Conservation (phyloP, 345 rosid species). For the Lepidium sativum region DNA sequence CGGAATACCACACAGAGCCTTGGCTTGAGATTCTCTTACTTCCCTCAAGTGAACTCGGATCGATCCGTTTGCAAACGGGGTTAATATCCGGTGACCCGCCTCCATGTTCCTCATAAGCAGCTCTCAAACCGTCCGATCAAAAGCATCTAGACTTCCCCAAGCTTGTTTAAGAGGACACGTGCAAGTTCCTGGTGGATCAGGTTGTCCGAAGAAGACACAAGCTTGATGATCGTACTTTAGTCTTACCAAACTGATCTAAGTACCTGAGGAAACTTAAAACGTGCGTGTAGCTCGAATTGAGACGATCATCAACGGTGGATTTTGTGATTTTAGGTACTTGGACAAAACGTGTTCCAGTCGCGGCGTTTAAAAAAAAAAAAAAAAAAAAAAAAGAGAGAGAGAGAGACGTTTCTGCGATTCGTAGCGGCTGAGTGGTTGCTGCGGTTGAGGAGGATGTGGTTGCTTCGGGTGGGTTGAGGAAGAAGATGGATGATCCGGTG, state of each 20-base stretch:
- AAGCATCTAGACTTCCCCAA: conserved; percentile 92
- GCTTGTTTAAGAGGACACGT: conserved; percentile 84
- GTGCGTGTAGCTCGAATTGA: conserved; percentile 65
- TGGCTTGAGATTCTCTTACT: conserved; percentile 82
- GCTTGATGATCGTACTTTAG: conserved; percentile 79
- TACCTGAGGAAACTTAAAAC: conserved; percentile 71
- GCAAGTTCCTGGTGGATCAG: conserved; percentile 77
- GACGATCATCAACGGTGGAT: conserved; percentile 68
- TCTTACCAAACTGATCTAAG: conserved; percentile 91
- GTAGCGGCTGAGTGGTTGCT: conserved; percentile 54
- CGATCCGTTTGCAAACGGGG: conserved; percentile 77
- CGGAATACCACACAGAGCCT: conserved; percentile 81
- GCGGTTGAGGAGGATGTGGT: conserved; percentile 10
- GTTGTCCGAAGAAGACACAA: conserved; percentile 75
- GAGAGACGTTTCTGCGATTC: conserved; percentile 94
- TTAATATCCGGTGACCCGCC: conserved; percentile 61
- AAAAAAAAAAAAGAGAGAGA: too few relatives aligned
- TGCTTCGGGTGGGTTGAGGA: conserved; percentile 21
- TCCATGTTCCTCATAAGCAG: conserved; percentile 81
- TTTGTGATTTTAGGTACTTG: conserved; percentile 77
- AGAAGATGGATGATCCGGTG: conserved; percentile 24
- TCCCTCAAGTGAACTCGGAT: conserved; percentile 65
- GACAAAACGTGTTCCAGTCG: conserved; percentile 89
- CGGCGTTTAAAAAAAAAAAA: too few relatives aligned
- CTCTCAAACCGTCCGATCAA: conserved; percentile 83